Evolutionary conservation across 208 protist species (phyloP).

Genomic region (Leishmania arabica): DNA sequence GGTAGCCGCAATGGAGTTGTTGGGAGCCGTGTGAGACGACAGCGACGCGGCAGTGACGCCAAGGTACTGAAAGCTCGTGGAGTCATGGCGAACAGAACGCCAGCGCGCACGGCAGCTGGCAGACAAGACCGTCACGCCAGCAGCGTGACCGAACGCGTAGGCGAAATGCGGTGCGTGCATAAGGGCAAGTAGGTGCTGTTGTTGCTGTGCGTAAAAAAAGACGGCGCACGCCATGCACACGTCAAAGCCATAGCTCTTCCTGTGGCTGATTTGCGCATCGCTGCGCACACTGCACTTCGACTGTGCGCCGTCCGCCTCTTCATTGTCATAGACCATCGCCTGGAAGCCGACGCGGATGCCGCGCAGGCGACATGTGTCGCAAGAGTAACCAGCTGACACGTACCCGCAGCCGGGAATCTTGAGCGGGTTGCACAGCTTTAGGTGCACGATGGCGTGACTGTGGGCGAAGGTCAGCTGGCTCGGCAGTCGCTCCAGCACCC

Average conservation of each 20-base stretch:
- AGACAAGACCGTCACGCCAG: conserved; percentile 35
- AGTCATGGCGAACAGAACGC: not conserved
- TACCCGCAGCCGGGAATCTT: conserved; percentile 38
- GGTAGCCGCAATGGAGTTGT: not conserved
- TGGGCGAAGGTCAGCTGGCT: conserved; percentile 50
- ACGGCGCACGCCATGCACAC: conserved; percentile 70
- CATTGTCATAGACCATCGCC: conserved; percentile 63
- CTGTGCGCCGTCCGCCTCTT: not conserved
- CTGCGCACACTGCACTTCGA: conserved; percentile 32
- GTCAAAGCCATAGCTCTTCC: conserved; percentile 55
- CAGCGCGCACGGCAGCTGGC: conserved; percentile 17
- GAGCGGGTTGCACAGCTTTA: conserved; percentile 58
- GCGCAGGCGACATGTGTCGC: conserved; percentile 55
- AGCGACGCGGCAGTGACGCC: not conserved
- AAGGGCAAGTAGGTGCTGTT: conserved; percentile 17
- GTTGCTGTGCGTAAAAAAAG: conserved; percentile 48
- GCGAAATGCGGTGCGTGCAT: conserved; percentile 23
- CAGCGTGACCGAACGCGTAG: conserved; percentile 38
- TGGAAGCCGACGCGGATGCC: conserved; percentile 50
- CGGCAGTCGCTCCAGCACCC: conserved; percentile 33
- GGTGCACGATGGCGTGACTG: conserved; percentile 40
- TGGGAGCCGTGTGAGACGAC: not conserved
- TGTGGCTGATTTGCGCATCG: conserved; percentile 38
- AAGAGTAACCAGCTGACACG: conserved; percentile 43
- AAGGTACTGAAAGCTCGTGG: not conserved